Conservation (phyloP, 352 stramenopile species). For the Phytopythium ostracodes region DNA sequence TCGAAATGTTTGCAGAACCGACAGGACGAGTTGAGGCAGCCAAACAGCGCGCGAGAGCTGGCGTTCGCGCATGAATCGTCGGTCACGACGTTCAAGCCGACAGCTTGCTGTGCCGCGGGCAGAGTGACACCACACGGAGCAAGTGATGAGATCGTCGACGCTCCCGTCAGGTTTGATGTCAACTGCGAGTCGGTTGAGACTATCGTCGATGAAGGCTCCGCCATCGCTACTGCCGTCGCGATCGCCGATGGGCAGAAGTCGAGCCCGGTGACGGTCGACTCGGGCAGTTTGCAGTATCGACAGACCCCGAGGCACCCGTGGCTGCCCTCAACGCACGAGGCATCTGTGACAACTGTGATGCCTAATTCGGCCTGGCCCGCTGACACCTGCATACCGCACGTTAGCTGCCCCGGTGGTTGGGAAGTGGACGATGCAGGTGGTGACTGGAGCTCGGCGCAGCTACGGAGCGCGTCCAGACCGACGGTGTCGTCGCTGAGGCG, state of each 20-base stretch:
- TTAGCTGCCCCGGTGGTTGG: not conserved
- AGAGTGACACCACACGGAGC: not conserved
- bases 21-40: slow-evolving; percentile 11
- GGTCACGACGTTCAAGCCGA: slow-evolving; percentile 8
- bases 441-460: not conserved
- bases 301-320: slow-evolving; percentile 7
- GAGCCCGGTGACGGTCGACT: slow-evolving; percentile 5
- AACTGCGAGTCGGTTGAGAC: not conserved
- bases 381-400: not conserved
- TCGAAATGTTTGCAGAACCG: slow-evolving; percentile 20
- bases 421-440: not conserved
- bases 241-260: slow-evolving; percentile 4
- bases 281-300: slow-evolving; percentile 9
- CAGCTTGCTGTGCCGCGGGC: not conserved
- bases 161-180: not conserved
- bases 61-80: slow-evolving; percentile 11
- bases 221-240: not conserved
- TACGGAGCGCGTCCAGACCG: not conserved
- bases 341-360: not conserved
- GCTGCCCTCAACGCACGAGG: not conserved
- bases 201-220: not conserved
- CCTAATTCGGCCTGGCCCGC: not conserved
- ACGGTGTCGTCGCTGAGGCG: not conserved
- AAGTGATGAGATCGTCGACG: not conserved
- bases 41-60: not conserved